These are phyloP conservation scores for Hypomyces rosellus DNA, from an alignment of 2,329 filamentous ascomycete species.

Conservation along the genomic window DNA sequence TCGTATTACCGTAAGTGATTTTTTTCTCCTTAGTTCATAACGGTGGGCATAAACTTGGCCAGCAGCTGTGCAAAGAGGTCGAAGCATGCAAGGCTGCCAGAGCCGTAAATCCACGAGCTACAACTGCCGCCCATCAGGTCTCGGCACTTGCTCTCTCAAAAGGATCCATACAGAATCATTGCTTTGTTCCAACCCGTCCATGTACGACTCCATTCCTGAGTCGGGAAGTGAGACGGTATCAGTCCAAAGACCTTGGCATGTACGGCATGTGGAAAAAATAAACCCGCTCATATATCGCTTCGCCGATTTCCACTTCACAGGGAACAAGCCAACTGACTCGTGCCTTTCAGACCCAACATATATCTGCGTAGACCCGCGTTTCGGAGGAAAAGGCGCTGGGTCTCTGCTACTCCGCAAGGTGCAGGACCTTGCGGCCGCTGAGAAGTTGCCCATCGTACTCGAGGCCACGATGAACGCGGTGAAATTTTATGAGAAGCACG, in stretches of 20 bases:
- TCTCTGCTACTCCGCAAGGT: constrained; percentile 27
- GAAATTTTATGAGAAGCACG: constrained; percentile 31
- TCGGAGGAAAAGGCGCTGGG: constrained; percentile 30
- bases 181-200: too few species aligned
- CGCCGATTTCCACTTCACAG: background rate
- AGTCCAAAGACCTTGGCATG: too few species aligned
- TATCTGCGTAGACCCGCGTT: constrained; percentile 32
- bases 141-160: too few species aligned
- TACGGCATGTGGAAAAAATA: background rate
- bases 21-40: constrained; percentile 2
- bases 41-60: too few species aligned
- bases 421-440: constrained; percentile 25
- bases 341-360: constrained; percentile 30
- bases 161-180: too few species aligned
- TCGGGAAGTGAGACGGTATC: too few species aligned
- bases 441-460: constrained; percentile 29
- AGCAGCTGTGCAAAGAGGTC: background rate
- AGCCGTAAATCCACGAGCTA: too few species aligned
- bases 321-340: constrained; percentile 2
- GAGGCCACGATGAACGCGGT: constrained; percentile 34
- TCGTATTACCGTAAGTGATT: constrained; percentile 32
- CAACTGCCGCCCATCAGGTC: too few species aligned
- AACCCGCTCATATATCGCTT: too few species aligned
- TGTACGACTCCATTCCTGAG: too few species aligned
- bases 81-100: too few species aligned